Evolutionary conservation across 2,329 filamentous ascomycete species (phyloP), one percentile per base, ranked within the genome.

Genomic region (Diaporthe helianthi): DNA sequence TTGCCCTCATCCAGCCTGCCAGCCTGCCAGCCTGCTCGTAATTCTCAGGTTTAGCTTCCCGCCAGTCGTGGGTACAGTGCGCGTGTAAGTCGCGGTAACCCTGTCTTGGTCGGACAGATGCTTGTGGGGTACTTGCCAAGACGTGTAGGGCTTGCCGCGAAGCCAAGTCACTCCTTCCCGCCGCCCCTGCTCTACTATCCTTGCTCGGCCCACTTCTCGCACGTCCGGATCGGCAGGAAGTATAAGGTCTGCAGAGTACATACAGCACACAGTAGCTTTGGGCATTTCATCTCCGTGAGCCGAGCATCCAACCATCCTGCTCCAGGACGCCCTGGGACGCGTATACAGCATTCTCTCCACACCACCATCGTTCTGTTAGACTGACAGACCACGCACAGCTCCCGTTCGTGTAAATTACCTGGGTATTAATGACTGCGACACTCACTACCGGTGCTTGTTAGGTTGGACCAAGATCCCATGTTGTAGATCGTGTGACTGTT

Each of bases 111-210:
- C 44, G 29, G n/a, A 63, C 58, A 61, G 41, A n/a, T 38, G 41
- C 29, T 24, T 9, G 58, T 63, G 58, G 65, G 44, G 53, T 52
- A 67, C 65, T 67, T 67, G 53, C 53, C 65, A 47, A 52, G 53
- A 15, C 2, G 1, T 36, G 53, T 58, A 51, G 24, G 47, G 26
- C 26, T 51, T 24, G 22, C 53, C 65, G 65, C 33, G 22, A 19
- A 41, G 65, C 47, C 65, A 67, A 51, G 65, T 67, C 65, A 67
- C 53, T 38, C 44, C 52, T 44, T 63, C 58, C 58, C 58, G 58
- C 44, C 58, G 41, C 58, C 58, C 55, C 26, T 61, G 58, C 58
- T 33, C 41, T n/a, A n/a, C 12, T 29, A 63, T 63, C 58, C 58
- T 63, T 49, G 58, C 58, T 4, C 13, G n/a, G 29, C 29, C 44